Percentiles rank a stretch among this genome's conserved stretches.
Evolutionary conservation across 2,329 filamentous ascomycete species (phyloP).

Genomic region (Penicillium sp.): DNA sequence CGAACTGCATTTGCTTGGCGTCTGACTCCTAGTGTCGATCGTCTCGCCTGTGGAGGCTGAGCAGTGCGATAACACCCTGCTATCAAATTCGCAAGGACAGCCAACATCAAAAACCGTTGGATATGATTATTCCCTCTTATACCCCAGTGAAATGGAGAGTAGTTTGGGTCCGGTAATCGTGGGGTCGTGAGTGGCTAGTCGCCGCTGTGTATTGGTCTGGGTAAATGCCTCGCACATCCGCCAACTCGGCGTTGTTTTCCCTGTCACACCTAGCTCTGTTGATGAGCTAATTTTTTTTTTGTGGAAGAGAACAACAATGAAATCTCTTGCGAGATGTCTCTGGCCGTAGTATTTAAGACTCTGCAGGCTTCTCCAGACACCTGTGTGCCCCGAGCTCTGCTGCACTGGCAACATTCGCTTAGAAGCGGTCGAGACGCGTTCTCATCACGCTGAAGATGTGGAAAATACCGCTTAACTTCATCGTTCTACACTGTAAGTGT

Average conservation of each 20-base stretch:
- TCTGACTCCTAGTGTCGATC: background rate
- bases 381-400: background rate
- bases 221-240: constrained; percentile 20
- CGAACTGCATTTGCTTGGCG: background rate
- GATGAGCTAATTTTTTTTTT: background rate
- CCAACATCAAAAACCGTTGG: constrained; percentile 8
- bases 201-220: constrained; percentile 17
- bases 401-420: background rate
- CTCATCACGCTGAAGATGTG: constrained; percentile 24
- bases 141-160: background rate
- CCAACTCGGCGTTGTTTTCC: background rate
- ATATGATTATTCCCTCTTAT: constrained; percentile 22
- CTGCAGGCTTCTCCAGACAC: background rate
- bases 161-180: background rate
- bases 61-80: background rate
- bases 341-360: background rate
- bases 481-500: constrained; percentile 36
- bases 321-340: background rate
- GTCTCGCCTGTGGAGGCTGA: constrained; percentile 5
- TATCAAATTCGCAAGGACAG: background rate
- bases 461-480: constrained; percentile 33
- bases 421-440: background rate
- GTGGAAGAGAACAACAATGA: background rate
- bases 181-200: constrained; percentile 17
- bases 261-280: background rate